Conservation (phyloP, 2,329 filamentous ascomycete genomes). For the Pseudogymnoascus sp. region DNA sequence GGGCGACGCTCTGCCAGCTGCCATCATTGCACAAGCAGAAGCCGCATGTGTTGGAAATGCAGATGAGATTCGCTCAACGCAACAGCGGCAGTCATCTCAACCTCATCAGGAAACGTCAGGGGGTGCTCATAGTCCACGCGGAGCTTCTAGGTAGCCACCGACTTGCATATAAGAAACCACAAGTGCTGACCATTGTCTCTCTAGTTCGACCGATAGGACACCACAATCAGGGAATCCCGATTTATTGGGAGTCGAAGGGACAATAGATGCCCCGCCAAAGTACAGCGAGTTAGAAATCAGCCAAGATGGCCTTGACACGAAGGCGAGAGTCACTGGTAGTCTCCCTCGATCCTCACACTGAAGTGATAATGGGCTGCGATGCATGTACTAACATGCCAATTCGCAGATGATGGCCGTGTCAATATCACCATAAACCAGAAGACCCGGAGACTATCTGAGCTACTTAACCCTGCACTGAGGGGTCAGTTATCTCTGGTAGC, state of each 20-base stretch:
- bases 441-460: conserved; percentile 54
- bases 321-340: conserved; percentile 49
- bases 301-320: conserved; percentile 55
- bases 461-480: conserved; percentile 59
- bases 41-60: conserved; percentile 26
- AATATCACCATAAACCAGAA: conserved; percentile 74
- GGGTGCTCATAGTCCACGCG: not conserved
- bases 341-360: not conserved
- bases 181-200: not conserved
- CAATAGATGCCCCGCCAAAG: not conserved
- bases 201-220: not conserved
- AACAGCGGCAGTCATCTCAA: not conserved
- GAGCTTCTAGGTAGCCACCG: not conserved
- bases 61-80: conserved; percentile 13
- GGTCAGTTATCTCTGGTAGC: conserved; percentile 38
- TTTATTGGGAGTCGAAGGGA: not conserved
- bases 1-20: conserved; percentile 17
- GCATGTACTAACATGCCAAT: not conserved
- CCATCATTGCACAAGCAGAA: conserved; percentile 27
- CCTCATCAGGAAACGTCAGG: not conserved
- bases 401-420: conserved; percentile 63
- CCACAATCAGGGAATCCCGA: not conserved
- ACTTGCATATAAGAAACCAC: not conserved
- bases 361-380: conserved; percentile 8
- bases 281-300: conserved; percentile 42